phyloP scores from a whole-genome alignment of 2,329 filamentous ascomycete genomes.

The Saccharata proteae region DNA sequence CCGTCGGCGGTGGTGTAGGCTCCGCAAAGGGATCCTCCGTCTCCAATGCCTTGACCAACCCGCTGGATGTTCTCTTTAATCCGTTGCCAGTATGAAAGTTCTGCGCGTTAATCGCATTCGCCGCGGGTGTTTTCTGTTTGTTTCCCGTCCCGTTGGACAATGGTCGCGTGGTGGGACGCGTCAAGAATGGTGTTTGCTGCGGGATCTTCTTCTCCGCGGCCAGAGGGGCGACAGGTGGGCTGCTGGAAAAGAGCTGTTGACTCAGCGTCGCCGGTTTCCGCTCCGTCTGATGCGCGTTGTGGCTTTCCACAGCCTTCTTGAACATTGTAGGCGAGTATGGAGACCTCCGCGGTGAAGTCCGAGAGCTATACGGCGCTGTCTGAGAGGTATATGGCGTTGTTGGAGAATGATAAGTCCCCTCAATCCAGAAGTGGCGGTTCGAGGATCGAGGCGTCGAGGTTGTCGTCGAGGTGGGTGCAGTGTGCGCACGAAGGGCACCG shows the following conservation, averaged over 20 bases:
- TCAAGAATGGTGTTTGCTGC: too few relatives aligned
- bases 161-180: slow-evolving; percentile 23
- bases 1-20: not conserved
- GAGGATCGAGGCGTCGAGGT: slow-evolving; percentile 15
- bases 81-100: slow-evolving; percentile 17
- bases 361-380: too few relatives aligned
- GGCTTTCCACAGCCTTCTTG: slow-evolving; percentile 26
- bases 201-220: too few relatives aligned
- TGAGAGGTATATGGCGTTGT: too few relatives aligned
- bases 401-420: not conserved
- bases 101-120: too few relatives aligned
- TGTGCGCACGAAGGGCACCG: slow-evolving; percentile 11
- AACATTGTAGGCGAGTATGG: slow-evolving; percentile 21
- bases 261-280: slow-evolving; percentile 12
- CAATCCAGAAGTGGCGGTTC: slow-evolving; percentile 13
- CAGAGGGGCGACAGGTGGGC: too few relatives aligned
- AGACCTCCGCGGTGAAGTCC: not conserved
- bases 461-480: slow-evolving; percentile 10
- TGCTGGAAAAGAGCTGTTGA: slow-evolving; percentile 48
- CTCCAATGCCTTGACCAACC: slow-evolving; percentile 31
- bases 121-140: slow-evolving; percentile 14
- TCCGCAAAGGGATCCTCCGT: slow-evolving; percentile 23
- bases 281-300: slow-evolving; percentile 21
- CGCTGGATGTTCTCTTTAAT: slow-evolving; percentile 34
- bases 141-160: slow-evolving; percentile 20